These are phyloP conservation scores for Phaeosphaeriaceae sp. DNA, from an alignment of 2,329 filamentous ascomycete species.

Conservation along the genomic window DNA sequence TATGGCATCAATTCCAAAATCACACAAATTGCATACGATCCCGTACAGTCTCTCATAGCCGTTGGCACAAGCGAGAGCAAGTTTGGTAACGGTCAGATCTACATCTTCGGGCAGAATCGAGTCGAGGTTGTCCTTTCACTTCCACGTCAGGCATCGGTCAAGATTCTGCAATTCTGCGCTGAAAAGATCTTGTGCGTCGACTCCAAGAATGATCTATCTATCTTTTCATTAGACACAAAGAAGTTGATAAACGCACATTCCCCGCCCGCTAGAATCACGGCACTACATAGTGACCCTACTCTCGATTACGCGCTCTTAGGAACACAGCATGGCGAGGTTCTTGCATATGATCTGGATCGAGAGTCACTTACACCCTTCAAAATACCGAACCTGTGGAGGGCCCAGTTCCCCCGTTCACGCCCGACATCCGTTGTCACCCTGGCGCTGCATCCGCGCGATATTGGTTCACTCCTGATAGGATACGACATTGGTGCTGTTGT, in stretches of 20 bases:
- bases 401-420: constrained; percentile 71
- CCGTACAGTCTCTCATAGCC: constrained; percentile 89
- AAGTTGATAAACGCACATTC: constrained; percentile 71
- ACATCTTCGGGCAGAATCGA: constrained; percentile 82
- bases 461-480: constrained; percentile 89
- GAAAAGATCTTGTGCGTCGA: constrained; percentile 87
- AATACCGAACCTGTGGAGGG: constrained; percentile 85
- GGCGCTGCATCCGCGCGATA: constrained; percentile 87
- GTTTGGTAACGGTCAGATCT: constrained; percentile 86
- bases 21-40: constrained; percentile 87
- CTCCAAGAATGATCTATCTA: constrained; percentile 79
- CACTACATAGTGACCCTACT: constrained; percentile 82
- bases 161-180: constrained; percentile 80
- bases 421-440: constrained; percentile 74
- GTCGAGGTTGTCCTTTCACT: constrained; percentile 78
- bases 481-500: constrained; percentile 87
- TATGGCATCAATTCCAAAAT: constrained; percentile 67
- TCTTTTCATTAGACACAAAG: constrained; percentile 81
- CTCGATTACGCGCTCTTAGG: constrained; percentile 93
- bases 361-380: constrained; percentile 77
- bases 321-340: constrained; percentile 79
- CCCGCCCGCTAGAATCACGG: constrained; percentile 76
- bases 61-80: constrained; percentile 88
- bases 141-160: constrained; percentile 74
- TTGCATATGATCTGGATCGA: constrained; percentile 92